A percentile compares a stretch with the other conserved stretches of the same genome.
Conservation (phyloP, 352 stramenopile species). For the Thalassiosira livingstoniorum region DNA sequence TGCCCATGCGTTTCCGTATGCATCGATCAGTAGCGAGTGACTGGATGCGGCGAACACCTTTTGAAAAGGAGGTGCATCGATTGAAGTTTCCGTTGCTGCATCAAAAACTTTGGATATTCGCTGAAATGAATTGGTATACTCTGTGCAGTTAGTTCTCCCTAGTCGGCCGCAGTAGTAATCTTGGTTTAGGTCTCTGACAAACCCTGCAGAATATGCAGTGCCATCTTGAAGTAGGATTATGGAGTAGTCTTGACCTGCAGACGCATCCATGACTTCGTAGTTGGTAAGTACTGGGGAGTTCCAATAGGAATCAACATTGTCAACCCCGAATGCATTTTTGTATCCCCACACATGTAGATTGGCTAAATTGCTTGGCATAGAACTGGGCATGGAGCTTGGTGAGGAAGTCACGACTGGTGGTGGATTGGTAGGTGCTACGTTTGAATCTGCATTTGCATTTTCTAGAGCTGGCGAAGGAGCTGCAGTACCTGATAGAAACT, state of each 20-base stretch:
- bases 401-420: too few relatives aligned
- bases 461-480: too few relatives aligned
- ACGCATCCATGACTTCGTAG: slow-evolving; percentile 13
- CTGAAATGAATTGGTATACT: slow-evolving; percentile 44
- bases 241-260: slow-evolving; percentile 45
- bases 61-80: slow-evolving; percentile 42
- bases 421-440: too few relatives aligned
- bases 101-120: slow-evolving; percentile 49
- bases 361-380: too few relatives aligned
- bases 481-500: too few relatives aligned
- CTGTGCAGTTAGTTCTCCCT: slow-evolving; percentile 25
- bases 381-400: too few relatives aligned
- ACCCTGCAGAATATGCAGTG: slow-evolving; percentile 55
- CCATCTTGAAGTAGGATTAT: slow-evolving; percentile 52
- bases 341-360: too few relatives aligned
- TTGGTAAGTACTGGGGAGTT: too few relatives aligned
- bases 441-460: too few relatives aligned
- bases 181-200: slow-evolving; percentile 46
- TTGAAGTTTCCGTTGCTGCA: slow-evolving; percentile 33
- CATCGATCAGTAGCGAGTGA: slow-evolving; percentile 59
- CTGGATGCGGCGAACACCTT: slow-evolving; percentile 55
- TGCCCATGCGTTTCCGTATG: slow-evolving; percentile 46
- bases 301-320: too few relatives aligned
- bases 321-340: too few relatives aligned
- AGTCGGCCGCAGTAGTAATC: slow-evolving; percentile 61